Evolutionary conservation across 805 yeast species (phyloP).

Genomic region (Saitoella complicata): DNA sequence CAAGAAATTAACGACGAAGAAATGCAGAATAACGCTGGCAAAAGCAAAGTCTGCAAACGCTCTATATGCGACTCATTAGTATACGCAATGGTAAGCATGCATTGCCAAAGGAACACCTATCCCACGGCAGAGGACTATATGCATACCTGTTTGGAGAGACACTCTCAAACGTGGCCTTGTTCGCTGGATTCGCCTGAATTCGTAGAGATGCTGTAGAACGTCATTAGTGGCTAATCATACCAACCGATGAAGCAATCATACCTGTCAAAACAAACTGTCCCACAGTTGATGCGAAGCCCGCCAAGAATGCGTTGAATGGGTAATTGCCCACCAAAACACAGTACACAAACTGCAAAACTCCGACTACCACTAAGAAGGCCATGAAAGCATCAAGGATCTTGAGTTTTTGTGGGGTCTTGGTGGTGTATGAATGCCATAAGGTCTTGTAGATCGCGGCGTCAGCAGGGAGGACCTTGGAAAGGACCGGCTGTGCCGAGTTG

Average conservation of each 20-base stretch:
- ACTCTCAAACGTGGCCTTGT: constrained; percentile 24
- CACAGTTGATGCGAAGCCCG: constrained; percentile 82
- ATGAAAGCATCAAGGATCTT: constrained; percentile 66
- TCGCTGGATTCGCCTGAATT: constrained; percentile 41
- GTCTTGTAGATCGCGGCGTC: background rate
- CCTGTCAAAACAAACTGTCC: constrained; percentile 84
- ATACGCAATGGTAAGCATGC: background rate
- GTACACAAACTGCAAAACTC: constrained; percentile 63
- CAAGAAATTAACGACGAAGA: constrained; percentile 65
- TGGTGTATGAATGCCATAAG: constrained; percentile 2
- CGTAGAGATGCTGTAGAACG: constrained; percentile 41
- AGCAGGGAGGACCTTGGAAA: too few relatives aligned
- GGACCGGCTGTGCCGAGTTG: too few relatives aligned
- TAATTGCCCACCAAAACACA: constrained; percentile 63
- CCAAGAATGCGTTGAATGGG: constrained; percentile 94
- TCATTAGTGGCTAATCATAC: background rate
- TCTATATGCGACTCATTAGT: constrained; percentile 2
- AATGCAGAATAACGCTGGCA: constrained; percentile 79
- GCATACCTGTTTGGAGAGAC: constrained; percentile 31
- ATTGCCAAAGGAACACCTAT: background rate
- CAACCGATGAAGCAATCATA: constrained; percentile 4
- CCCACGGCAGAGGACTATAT: constrained; percentile 23
- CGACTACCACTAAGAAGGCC: constrained; percentile 55
- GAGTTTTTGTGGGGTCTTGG: constrained; percentile 13
- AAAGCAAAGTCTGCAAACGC: constrained; percentile 80